Base-by-base conservation (phyloP, 768 basidiomycete species). In the Agrocybe chaxingu region DNA sequence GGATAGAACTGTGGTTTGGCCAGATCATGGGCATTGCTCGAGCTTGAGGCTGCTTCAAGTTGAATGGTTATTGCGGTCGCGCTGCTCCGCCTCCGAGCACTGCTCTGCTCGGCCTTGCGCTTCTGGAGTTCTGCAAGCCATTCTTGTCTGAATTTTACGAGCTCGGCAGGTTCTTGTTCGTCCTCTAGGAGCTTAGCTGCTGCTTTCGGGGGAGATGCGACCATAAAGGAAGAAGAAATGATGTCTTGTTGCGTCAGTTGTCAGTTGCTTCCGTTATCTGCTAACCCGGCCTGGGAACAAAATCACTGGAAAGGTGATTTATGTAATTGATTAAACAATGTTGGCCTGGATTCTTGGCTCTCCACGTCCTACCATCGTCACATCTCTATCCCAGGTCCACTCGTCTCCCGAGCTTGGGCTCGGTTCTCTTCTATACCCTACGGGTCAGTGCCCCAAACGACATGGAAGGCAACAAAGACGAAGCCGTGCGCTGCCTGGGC, bases 391-490 rank as follows among this genome's bases (percentile, higher is more conserved):
- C 36, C 36, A 37, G 11, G 36, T 16, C 3, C 36, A 37, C 36
- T 37, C 7, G 36, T 11, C 11, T 37, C 36, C 36, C 16, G 11
- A 37, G 36, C 36, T 37, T 11, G 36, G 16, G 16, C 36, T 37
- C 46, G 39, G 36, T 41, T 10, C 16, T 8, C 37, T 36, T 48
- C 50, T 48, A 12, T 32, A 16, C 46, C 50, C 16, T 33, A 30
- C 13, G 29, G 30, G 48, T 13, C 37, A 34, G 13, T 33, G 19
- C 37, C 35, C 3, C 18, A 31, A 31, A 38, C 34, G 31, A 37
- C 35, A 89, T 90, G 88, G 88, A 89, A 67, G 85, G 86, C 68
- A 96, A 96, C 76, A 90, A 82, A 58, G 92, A 96, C 63, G 92
- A 96, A 69, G 92, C 92, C 33, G 66, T 87, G 50, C 84, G 87